Percentiles rank a stretch among this genome's conserved stretches.
These are phyloP conservation scores for Penicillium sp. DNA, from an alignment of 2,329 filamentous ascomycete genomes.

Conservation along the genomic window DNA sequence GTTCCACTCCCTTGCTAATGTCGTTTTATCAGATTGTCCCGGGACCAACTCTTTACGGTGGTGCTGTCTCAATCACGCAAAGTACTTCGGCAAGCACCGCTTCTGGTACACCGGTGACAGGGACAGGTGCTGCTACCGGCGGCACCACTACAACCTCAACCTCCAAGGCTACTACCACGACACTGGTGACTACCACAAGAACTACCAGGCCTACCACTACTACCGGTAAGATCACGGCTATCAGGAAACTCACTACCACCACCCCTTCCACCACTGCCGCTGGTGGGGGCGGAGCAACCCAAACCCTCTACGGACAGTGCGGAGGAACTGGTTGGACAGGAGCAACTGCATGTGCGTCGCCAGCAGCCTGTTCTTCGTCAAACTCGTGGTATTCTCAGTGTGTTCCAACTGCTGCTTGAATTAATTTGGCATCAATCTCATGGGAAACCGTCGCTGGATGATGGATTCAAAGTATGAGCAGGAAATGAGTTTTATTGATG, in stretches of 20 bases:
- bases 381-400: constrained; percentile 23
- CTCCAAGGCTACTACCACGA: not conserved
- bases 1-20: constrained; percentile 31
- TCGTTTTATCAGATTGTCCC: constrained; percentile 38
- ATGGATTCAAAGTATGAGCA: not conserved
- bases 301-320: constrained; percentile 22
- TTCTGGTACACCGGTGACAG: constrained; percentile 17
- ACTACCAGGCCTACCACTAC: not conserved
- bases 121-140: not conserved
- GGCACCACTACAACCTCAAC: not conserved
- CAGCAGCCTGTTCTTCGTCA: constrained; percentile 16
- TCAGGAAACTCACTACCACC: too few relatives aligned
- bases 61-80: constrained; percentile 21
- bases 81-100: constrained; percentile 19
- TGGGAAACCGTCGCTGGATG: not conserved
- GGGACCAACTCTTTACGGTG: constrained; percentile 42
- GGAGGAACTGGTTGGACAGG: constrained; percentile 20
- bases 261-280: not conserved
- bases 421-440: too few relatives aligned
- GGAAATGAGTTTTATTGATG: not conserved
- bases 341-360: constrained; percentile 13
- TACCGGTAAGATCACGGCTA: not conserved
- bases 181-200: not conserved
- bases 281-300: constrained; percentile 7
- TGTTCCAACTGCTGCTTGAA: constrained; percentile 14